Evolutionary conservation across 2,329 filamentous ascomycete genomes (phyloP).

Genomic region (Drechslerella coelobrocha): DNA sequence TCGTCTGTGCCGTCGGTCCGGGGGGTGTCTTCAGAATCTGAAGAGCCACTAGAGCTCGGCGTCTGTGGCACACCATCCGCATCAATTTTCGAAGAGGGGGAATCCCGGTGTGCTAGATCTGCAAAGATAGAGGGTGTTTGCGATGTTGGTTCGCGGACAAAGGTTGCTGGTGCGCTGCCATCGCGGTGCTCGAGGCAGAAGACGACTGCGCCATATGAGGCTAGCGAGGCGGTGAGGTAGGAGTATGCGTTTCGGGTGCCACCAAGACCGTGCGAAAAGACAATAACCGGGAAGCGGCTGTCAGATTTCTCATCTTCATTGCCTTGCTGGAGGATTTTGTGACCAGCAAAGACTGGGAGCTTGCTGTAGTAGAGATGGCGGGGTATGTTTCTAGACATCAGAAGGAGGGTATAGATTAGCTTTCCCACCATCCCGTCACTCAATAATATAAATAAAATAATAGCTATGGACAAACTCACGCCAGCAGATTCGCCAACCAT

Average conservation of each 20-base stretch:
- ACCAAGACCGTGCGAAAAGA: constrained; percentile 86
- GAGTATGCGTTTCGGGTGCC: constrained; percentile 84
- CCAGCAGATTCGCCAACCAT: constrained; percentile 66
- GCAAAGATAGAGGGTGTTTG: not conserved
- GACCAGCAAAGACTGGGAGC: constrained; percentile 68
- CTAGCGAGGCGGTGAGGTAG: constrained; percentile 80
- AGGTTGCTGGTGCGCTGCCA: constrained; percentile 75
- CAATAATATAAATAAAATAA: too few species aligned
- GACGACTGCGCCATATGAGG: constrained; percentile 80
- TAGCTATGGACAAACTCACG: constrained; percentile 61
- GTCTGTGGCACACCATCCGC: not conserved
- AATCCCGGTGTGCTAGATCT: not conserved
- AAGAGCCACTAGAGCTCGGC: not conserved
- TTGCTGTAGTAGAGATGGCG: constrained; percentile 75
- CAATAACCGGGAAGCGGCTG: constrained; percentile 74
- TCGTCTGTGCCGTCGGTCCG: not conserved
- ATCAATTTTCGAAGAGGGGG: not conserved
- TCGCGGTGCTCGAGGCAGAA: constrained; percentile 84
- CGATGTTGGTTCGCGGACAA: constrained; percentile 63
- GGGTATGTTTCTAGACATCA: constrained; percentile 68
- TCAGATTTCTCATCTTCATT: constrained; percentile 59
- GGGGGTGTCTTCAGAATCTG: not conserved
- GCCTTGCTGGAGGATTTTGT: constrained; percentile 66
- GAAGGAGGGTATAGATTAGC: too few species aligned
- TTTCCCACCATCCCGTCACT: too few species aligned